Evolutionary conservation across 495 filamentous ascomycete species (phyloP).

Genomic region (Aspergillus carlsbadensis): DNA sequence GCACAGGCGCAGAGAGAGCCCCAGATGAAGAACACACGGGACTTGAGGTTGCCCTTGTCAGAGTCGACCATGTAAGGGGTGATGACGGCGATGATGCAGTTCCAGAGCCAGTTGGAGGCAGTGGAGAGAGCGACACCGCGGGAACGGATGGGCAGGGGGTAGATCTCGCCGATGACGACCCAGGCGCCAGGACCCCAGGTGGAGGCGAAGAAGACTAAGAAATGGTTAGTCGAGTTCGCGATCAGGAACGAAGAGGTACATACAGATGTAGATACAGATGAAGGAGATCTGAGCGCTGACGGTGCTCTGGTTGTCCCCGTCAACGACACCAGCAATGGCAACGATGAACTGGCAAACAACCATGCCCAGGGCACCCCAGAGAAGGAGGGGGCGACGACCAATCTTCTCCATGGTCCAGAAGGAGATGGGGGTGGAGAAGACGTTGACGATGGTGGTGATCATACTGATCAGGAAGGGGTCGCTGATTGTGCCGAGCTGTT

Average conservation of each 20-base stretch:
- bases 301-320: slow-evolving; percentile 46
- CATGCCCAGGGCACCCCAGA: slow-evolving; percentile 80
- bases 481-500: slow-evolving; percentile 58
- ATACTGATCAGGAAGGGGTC: slow-evolving; percentile 79
- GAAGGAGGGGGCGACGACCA: slow-evolving; percentile 79
- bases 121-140: slow-evolving; percentile 79
- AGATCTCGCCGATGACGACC: slow-evolving; percentile 87
- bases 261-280: slow-evolving; percentile 67
- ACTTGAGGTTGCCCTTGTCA: slow-evolving; percentile 65
- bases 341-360: slow-evolving; percentile 82
- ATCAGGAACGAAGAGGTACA: background rate
- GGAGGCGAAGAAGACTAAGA: slow-evolving; percentile 62
- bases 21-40: slow-evolving; percentile 87
- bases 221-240: background rate
- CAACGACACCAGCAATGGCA: slow-evolving; percentile 68
- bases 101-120: slow-evolving; percentile 88
- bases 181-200: slow-evolving; percentile 76
- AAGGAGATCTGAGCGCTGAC: slow-evolving; percentile 73
- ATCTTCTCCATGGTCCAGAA: slow-evolving; percentile 81
- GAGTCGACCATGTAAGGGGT: slow-evolving; percentile 76
- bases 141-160: slow-evolving; percentile 78
- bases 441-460: slow-evolving; percentile 84
- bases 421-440: slow-evolving; percentile 74
- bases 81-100: slow-evolving; percentile 70
- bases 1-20: slow-evolving; percentile 64